Evolutionary conservation across 768 basidiomycete genomes (phyloP).

Genomic region (Agaricus bisporus): DNA sequence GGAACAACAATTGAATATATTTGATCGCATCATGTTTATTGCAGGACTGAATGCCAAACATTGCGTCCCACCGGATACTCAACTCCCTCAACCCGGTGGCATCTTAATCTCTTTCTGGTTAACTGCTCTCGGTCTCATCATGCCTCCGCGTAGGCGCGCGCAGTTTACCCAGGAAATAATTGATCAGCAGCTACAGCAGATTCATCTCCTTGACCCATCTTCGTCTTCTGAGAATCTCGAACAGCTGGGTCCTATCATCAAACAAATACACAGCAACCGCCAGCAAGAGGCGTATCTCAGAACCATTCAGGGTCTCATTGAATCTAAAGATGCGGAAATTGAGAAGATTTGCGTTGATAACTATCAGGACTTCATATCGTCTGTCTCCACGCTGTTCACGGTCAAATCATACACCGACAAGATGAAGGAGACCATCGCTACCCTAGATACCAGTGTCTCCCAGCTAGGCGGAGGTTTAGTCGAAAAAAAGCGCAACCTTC

Average conservation of each 20-base stretch:
- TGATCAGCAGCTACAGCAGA: slow-evolving; percentile 87
- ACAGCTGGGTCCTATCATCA: slow-evolving; percentile 91
- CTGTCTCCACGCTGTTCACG: slow-evolving; percentile 92
- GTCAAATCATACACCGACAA: slow-evolving; percentile 96
- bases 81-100: slow-evolving; percentile 17
- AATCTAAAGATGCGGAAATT: slow-evolving; percentile 94
- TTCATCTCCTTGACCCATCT: slow-evolving; percentile 81
- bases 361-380: slow-evolving; percentile 96
- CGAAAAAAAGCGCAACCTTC: slow-evolving; percentile 86
- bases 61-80: slow-evolving; percentile 16
- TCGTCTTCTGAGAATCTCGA: slow-evolving; percentile 93
- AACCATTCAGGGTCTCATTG: slow-evolving; percentile 80
- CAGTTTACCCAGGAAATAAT: slow-evolving; percentile 79
- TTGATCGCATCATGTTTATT: slow-evolving; percentile 26
- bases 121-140: slow-evolving; percentile 28
- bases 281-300: slow-evolving; percentile 89
- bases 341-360: slow-evolving; percentile 94
- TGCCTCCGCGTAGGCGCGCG: slow-evolving; percentile 73
- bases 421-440: slow-evolving; percentile 86
- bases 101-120: slow-evolving; percentile 14
- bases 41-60: slow-evolving; percentile 34
- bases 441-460: slow-evolving; percentile 82
- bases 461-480: slow-evolving; percentile 84
- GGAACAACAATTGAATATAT: neutral
- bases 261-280: slow-evolving; percentile 82